Evolutionary conservation across 2,329 filamentous ascomycete genomes (phyloP), one percentile per base, ranked within the genome.

Genomic region (Penicillium sp.): DNA sequence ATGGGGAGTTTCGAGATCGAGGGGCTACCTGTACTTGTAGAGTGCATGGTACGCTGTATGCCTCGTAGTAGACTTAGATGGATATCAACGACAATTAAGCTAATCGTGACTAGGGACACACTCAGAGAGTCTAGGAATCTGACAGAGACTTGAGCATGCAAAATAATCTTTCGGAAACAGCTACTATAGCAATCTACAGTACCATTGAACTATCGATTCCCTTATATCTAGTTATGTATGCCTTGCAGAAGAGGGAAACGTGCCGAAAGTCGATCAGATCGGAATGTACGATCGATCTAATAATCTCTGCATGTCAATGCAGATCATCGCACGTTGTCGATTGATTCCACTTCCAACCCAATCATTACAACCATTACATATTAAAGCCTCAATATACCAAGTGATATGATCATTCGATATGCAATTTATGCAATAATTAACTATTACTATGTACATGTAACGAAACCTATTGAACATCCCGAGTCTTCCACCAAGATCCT

Each of bases 401-500:
- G 47, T 9, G 17, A 22, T 22, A 8, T 28, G 17, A 19, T n/a
- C 3, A 50, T 47, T 6, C 24, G 15, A 28, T 15, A 47, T 44
- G 19, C 40, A 44, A 24, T 24, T 19, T 28, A 9, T 15, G 9
- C 50, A 10, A 49, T 24, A 2, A 33, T 53, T 37, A 53, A 37
- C 19, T 28, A 60, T 60, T 60, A 57, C 44, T 60, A 60, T 53
- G 24, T 56, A 44, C 56, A 44, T 33, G 28, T 26, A 7, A 12
- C 6, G 1, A 40, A 42, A 42, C 30, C 28, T 30, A 30, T 4
- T 28, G 17, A 17, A n/a, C n/a, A 8, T 24, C 8, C 44, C 22
- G 15, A 10, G 1, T 4, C 13, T 12, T 4, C 2, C 3, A 4
- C 42, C 19, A 17, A 26, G 8, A 10, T n/a, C 24, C 24, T 2